Conservation (phyloP, 2,329 filamentous ascomycete species). For the Xylariaceae sp. region DNA sequence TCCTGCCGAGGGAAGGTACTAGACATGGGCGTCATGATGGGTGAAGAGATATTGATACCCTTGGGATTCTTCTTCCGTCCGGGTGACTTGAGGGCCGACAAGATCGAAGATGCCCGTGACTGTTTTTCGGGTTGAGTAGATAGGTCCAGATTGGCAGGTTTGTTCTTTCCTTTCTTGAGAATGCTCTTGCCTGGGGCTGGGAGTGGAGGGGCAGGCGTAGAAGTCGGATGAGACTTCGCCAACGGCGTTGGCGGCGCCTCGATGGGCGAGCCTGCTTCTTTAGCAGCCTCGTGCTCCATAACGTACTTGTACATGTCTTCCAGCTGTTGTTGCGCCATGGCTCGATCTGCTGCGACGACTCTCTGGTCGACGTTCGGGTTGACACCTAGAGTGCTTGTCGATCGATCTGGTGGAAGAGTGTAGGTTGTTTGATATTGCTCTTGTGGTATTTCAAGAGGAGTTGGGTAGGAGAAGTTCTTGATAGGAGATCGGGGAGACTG, state of each 20-base stretch:
- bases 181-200: slow-evolving; percentile 42
- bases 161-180: slow-evolving; percentile 39
- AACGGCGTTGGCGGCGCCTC: slow-evolving; percentile 41
- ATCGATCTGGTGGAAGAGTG: slow-evolving; percentile 45
- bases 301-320: slow-evolving; percentile 89
- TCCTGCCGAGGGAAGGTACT: slow-evolving; percentile 54
- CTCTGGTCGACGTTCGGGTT: slow-evolving; percentile 72
- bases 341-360: slow-evolving; percentile 69
- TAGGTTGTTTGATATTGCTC: slow-evolving; percentile 37
- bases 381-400: slow-evolving; percentile 52
- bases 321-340: slow-evolving; percentile 75
- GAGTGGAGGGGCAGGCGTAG: neutral
- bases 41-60: slow-evolving; percentile 58
- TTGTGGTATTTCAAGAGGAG: slow-evolving; percentile 29
- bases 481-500: slow-evolving; percentile 37
- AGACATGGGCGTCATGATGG: slow-evolving; percentile 61
- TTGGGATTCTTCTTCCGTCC: slow-evolving; percentile 48
- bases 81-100: slow-evolving; percentile 60
- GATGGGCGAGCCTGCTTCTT: slow-evolving; percentile 51
- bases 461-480: slow-evolving; percentile 51
- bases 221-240: slow-evolving; percentile 25
- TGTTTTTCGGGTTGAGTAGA: slow-evolving; percentile 45
- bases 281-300: slow-evolving; percentile 79
- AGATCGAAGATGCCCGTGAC: slow-evolving; percentile 55
- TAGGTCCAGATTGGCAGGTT: slow-evolving; percentile 39